Conservation (phyloP, 2,329 filamentous ascomycete species). For the Zasmidium angulare region DNA sequence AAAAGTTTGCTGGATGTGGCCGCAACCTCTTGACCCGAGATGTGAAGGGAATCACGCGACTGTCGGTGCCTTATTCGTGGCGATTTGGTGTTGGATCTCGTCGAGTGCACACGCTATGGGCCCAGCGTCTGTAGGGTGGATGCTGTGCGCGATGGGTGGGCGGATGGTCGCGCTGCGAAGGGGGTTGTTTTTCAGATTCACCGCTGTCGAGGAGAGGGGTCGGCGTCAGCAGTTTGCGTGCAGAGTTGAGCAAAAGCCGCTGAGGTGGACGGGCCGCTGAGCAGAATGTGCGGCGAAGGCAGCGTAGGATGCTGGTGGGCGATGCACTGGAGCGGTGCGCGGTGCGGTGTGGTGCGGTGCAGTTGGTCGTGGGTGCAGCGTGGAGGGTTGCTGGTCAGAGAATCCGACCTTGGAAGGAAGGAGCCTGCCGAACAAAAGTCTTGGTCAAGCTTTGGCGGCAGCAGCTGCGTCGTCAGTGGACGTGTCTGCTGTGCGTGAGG, state of each 20-base stretch:
- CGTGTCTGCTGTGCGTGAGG: background rate
- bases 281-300: conserved; percentile 2
- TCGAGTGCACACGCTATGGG: background rate
- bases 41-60: conserved; percentile 17
- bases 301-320: background rate
- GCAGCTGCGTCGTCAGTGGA: background rate
- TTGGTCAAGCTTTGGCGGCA: background rate
- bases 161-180: background rate
- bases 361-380: conserved; percentile 1
- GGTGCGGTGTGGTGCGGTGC: background rate
- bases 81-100: background rate
- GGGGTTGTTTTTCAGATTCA: conserved; percentile 4
- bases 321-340: background rate
- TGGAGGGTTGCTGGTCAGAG: background rate
- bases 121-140: background rate
- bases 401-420: background rate
- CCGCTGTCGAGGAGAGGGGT: conserved; percentile 12
- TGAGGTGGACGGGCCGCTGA: background rate
- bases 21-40: conserved; percentile 15
- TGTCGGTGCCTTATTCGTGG: conserved; percentile 1
- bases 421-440: background rate
- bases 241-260: background rate
- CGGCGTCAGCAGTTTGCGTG: conserved; percentile 10
- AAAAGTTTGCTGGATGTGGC: conserved; percentile 8
- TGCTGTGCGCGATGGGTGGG: background rate